Conservation (phyloP, 2,329 filamentous ascomycete species). For the Colletotrichum tanaceti region DNA sequence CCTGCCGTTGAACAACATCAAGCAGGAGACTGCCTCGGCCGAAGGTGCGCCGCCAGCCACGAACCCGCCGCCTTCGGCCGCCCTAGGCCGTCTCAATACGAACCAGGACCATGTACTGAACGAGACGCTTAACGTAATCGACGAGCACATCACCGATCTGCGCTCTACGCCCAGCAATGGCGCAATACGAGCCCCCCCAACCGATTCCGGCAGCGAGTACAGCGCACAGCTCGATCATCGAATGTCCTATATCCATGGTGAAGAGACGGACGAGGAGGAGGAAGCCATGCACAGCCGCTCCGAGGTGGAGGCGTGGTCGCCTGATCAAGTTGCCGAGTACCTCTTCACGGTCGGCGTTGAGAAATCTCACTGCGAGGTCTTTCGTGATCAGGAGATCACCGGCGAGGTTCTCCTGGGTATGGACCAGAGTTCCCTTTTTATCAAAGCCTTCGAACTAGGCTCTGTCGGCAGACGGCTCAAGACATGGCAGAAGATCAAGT, state of each 20-base stretch:
- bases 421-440: constrained; percentile 94
- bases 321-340: constrained; percentile 87
- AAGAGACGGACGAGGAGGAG: constrained; percentile 95
- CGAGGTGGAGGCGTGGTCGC: constrained; percentile 84
- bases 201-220: constrained; percentile 90
- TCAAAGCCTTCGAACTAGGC: constrained; percentile 94
- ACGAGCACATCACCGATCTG: constrained; percentile 95
- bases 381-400: constrained; percentile 93
- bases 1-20: constrained; percentile 57
- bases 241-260: constrained; percentile 90
- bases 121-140: constrained; percentile 94
- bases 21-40: constrained; percentile 47
- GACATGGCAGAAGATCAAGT: constrained; percentile 97
- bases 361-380: constrained; percentile 90
- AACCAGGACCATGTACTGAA: constrained; percentile 82
- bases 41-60: constrained; percentile 53
- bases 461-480: constrained; percentile 90
- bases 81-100: constrained; percentile 55
- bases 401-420: constrained; percentile 93
- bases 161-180: constrained; percentile 66
- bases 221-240: constrained; percentile 82
- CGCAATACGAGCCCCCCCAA: constrained; percentile 63
- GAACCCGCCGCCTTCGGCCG: constrained; percentile 26
- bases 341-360: constrained; percentile 88
- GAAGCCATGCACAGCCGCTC: constrained; percentile 72